These are phyloP conservation scores for Penicillium desertorum DNA, from an alignment of 495 filamentous ascomycete genomes.

Conservation along the genomic window DNA sequence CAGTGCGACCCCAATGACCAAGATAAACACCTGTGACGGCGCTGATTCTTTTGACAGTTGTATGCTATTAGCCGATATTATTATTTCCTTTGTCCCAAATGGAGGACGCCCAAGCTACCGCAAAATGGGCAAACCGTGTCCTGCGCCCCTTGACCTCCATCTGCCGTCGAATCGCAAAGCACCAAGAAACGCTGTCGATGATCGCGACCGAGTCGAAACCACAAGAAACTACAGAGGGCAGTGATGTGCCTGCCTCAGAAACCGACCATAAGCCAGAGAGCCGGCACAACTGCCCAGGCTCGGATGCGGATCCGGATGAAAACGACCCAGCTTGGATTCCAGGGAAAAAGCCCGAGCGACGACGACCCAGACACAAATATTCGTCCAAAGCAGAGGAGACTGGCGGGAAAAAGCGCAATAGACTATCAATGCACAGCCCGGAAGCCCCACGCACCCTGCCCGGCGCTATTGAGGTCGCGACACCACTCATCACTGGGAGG, in stretches of 20 bases:
- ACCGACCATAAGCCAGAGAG: not conserved
- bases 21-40: not conserved
- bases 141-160: conserved; percentile 48
- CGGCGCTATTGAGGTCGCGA: conserved; percentile 49
- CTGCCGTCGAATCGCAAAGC: conserved; percentile 47
- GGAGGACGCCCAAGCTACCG: conserved; percentile 46
- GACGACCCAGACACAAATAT: conserved; percentile 42
- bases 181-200: conserved; percentile 40
- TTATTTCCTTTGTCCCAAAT: conserved; percentile 22
- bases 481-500: conserved; percentile 46
- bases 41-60: conserved; percentile 8
- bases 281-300: conserved; percentile 21
- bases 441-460: conserved; percentile 41
- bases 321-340: conserved; percentile 50
- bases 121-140: conserved; percentile 51
- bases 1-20: conserved; percentile 1
- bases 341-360: conserved; percentile 34
- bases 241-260: not conserved
- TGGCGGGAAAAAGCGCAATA: conserved; percentile 27
- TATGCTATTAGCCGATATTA: conserved; percentile 10
- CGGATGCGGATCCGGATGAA: conserved; percentile 44
- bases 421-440: conserved; percentile 40
- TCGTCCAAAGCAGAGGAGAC: conserved; percentile 33
- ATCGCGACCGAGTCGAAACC: conserved; percentile 31
- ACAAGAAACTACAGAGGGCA: conserved; percentile 17